Evolutionary conservation across 345 rosid species (phyloP).

Genomic region (Passiflora organensis): DNA sequence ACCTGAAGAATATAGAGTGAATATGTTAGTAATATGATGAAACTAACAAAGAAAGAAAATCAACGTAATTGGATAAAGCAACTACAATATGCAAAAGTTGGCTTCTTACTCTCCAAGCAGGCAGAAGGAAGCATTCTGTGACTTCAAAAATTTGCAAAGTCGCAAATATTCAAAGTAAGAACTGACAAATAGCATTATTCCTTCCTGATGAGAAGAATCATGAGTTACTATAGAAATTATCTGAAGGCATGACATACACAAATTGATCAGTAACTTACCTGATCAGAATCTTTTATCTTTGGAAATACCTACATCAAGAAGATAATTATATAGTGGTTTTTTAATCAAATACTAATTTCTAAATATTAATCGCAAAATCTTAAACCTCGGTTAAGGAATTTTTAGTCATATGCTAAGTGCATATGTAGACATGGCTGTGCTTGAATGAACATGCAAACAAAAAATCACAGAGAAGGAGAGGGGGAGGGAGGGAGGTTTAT

Average conservation of each 20-base stretch:
- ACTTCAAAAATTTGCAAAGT: slow-evolving; percentile 74
- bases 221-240: background rate
- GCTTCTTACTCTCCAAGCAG: slow-evolving; percentile 76
- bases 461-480: too few species aligned
- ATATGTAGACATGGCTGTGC: too few species aligned
- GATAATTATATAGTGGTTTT: slow-evolving; percentile 13
- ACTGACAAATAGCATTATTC: slow-evolving; percentile 74
- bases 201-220: slow-evolving; percentile 43
- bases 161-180: slow-evolving; percentile 87
- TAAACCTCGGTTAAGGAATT: too few species aligned
- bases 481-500: too few species aligned
- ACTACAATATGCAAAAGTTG: slow-evolving; percentile 7
- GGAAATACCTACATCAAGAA: slow-evolving; percentile 75
- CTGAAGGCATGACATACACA: background rate
- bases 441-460: too few species aligned
- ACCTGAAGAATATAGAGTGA: slow-evolving; percentile 32
- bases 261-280: slow-evolving; percentile 39
- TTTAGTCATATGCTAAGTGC: too few species aligned
- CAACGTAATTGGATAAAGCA: background rate
- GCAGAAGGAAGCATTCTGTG: slow-evolving; percentile 87
- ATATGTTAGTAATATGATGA: background rate
- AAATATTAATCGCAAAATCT: background rate
- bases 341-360: background rate
- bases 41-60: slow-evolving; percentile 1
- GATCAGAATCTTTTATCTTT: slow-evolving; percentile 76